Evolutionary conservation across 208 protist species (phyloP), one percentile per base, ranked within the genome.

Genomic region (Phytomonas sp.): DNA sequence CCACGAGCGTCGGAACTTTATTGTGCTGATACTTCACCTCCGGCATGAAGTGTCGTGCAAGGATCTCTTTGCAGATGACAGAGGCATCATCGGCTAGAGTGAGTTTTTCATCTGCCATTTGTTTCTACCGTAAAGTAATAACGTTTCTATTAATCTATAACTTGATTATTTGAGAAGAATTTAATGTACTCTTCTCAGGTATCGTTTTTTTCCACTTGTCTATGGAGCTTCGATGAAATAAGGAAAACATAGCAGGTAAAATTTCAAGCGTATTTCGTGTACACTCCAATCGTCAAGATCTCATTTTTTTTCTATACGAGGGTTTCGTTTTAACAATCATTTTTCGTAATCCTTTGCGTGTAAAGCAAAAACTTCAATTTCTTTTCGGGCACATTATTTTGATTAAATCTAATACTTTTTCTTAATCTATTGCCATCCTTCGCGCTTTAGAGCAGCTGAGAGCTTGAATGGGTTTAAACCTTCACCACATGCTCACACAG

Each of bases 41-140:
- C 20, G 81, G 79, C 71, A 76, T 81, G 68, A 96, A 89, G 68
- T 89, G 74, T 9, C 77, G 72, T n/a, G 37, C 68, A 17, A 83
- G 76, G 26, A 91, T 83, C 32, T 96, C 91, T 37, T 86, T 75
- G 76, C 87, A 92, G 53, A 96, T 91, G 62, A 72, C 77, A 2
- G 73, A 77, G 36, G 86, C 87, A 70, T 96, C 91, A 72, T 96
- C 91, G 8, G 78, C 86, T 31, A 96, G 76, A 20, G 91, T 94
- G 34, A 96, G 59, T 37, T 78, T 83, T 33, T 93, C 87, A 20
- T 70, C 68, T 63, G 28, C 60, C 53, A 70, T 69, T 30, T 71
- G 29, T 36, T 64, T 20, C 31, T 64, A 43, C 36, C 11, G 31
- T 17, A 64, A 64, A 51, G 4, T 13, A 9, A 20, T 51, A 23